A percentile compares a stretch with the other conserved stretches of the same genome.
Evolutionary conservation across 1,284 basidiomycete species (phyloP).

Genomic region (Austroboletus novae-zelandiae): DNA sequence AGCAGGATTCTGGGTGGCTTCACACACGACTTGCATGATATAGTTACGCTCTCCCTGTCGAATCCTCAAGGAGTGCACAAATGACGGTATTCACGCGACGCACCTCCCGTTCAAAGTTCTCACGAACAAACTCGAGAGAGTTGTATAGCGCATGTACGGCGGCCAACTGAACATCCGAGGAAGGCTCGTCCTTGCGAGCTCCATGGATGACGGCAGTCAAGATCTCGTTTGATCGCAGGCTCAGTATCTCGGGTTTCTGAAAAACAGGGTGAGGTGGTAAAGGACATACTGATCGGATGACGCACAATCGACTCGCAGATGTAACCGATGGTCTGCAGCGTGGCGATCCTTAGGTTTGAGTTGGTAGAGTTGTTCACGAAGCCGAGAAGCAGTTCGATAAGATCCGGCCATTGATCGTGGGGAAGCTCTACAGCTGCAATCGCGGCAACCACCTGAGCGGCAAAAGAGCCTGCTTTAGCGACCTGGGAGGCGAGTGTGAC

Average conservation of each 20-base stretch:
- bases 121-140: constrained; percentile 95
- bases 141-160: constrained; percentile 94
- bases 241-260: constrained; percentile 89
- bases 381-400: constrained; percentile 85
- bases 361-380: constrained; percentile 84
- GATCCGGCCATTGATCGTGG: constrained; percentile 82
- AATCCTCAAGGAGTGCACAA: constrained; percentile 8
- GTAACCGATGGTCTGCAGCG: constrained; percentile 94
- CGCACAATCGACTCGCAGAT: constrained; percentile 95
- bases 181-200: constrained; percentile 93
- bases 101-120: constrained; percentile 97
- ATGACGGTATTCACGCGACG: constrained; percentile 17
- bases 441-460: constrained; percentile 92
- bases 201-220: constrained; percentile 98
- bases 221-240: constrained; percentile 93
- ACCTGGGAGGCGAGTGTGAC: constrained; percentile 76
- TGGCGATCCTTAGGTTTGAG: constrained; percentile 80
- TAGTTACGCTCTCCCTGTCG: constrained; percentile 94
- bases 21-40: constrained; percentile 99
- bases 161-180: constrained; percentile 91
- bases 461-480: constrained; percentile 79
- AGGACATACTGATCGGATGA: constrained; percentile 22
- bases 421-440: constrained; percentile 94
- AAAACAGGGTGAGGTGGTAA: constrained; percentile 13
- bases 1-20: constrained; percentile 87